Conservation (phyloP, 1,284 basidiomycete genomes). For the Puccinia sorghi region DNA sequence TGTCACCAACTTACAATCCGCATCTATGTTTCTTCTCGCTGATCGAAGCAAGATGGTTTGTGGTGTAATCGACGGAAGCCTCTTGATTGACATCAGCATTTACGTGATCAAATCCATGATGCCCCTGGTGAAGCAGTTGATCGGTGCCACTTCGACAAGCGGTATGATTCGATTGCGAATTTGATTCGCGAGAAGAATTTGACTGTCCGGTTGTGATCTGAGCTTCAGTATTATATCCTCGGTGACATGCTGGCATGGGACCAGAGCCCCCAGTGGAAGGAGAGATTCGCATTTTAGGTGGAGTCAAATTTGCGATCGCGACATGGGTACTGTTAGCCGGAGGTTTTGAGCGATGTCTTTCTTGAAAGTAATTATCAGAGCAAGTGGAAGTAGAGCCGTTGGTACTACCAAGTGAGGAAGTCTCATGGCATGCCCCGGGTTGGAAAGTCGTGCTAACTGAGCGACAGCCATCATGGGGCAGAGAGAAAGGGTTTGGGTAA, state of each 20-base stretch:
- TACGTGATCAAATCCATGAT: not conserved
- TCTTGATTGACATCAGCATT: conserved; percentile 23
- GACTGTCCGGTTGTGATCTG: conserved; percentile 10
- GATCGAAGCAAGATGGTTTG: not conserved
- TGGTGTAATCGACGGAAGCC: not conserved
- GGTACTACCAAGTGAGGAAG: not conserved
- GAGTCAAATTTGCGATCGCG: conserved; percentile 1
- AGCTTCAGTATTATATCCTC: not conserved
- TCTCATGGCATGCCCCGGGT: not conserved
- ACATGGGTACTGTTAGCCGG: not conserved
- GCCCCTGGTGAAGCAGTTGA: not conserved
- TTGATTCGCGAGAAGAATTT: conserved; percentile 4
- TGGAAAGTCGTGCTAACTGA: not conserved
- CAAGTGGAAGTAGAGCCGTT: not conserved
- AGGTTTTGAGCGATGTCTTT: not conserved
- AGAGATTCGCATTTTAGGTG: not conserved
- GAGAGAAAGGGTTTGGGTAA: not conserved
- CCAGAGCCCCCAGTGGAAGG: not conserved
- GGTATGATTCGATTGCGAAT: not conserved
- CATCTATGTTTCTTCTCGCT: conserved; percentile 46
- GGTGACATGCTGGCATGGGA: not conserved
- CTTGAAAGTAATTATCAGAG: conserved; percentile 8
- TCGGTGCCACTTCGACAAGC: conserved; percentile 1
- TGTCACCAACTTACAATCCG: conserved; percentile 30
- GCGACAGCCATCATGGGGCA: not conserved